Evolutionary conservation across 2,329 filamentous ascomycete species (phyloP), one percentile per base, ranked within the genome.

Genomic region (Leptographium lundbergii): DNA sequence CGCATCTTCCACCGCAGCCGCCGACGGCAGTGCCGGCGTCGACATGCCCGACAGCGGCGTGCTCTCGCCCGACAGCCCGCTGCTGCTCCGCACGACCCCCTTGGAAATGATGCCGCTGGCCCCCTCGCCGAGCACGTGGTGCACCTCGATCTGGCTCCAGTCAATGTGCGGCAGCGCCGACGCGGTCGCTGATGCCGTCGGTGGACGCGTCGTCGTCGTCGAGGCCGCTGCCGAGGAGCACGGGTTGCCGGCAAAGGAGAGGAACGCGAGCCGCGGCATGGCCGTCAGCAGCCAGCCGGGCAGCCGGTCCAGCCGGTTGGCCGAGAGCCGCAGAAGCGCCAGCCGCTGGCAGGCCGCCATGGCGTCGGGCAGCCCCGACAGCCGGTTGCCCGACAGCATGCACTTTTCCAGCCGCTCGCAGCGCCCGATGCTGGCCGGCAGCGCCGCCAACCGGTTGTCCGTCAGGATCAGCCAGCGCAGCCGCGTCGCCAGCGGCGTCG

Each of bases 381-480:
- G 68, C n/a, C 60, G 65, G 63, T 78, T 78, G 17, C 75, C 75
- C 1, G 76, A 71, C n/a, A 79, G 65, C 73, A 77, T 75, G 63
- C 75, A 77, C 65, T 77, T 77, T 62, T 78, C 72, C 5, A 79
- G 68, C 13, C 70, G 69, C 22, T 62, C 61, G 60, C 75, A 79
- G 24, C 66, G 65, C 11, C 75, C 74, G 54, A 78, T 74, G 64
- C 69, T 74, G 22, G 62, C 63, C 0, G 76, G 75, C 9, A 79
- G 65, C 9, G 61, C 57, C 4, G 61, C 60, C 48, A 79, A 70
- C 47, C 64, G 61, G 65, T 79, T 79, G 63, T 75, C 71, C 22
- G 76, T 78, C 14, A 79, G 66, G 57, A 78, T 77, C 47, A 79
- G 66, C 73, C 74, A 77, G n/a, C 74, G 69, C 22, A 79, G 67